phyloP scores from a whole-genome alignment of 1,284 basidiomycete genomes.

The Spongispora temasekensis region DNA sequence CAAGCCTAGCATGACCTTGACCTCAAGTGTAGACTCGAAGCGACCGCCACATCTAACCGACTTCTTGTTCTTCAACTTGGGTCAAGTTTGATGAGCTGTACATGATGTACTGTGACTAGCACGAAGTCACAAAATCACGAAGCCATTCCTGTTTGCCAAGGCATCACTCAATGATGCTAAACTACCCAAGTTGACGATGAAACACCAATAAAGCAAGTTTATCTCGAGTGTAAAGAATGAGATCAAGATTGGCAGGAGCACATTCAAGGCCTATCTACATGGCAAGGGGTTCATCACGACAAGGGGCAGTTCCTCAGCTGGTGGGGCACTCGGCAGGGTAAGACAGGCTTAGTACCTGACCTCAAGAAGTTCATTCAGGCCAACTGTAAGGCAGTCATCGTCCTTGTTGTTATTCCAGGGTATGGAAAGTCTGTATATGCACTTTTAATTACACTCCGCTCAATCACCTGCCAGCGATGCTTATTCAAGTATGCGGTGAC shows the following conservation, averaged over 20 bases:
- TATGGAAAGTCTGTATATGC: too few relatives aligned
- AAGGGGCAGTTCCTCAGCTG: too few relatives aligned
- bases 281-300: too few relatives aligned
- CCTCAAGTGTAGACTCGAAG: conserved; percentile 35
- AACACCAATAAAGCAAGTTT: conserved; percentile 62
- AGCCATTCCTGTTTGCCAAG: conserved; percentile 56
- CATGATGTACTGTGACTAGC: conserved; percentile 97
- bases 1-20: too few relatives aligned
- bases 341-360: too few relatives aligned
- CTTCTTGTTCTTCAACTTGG: conserved; percentile 97
- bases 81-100: conserved; percentile 99
- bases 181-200: conserved; percentile 63
- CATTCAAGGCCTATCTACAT: conserved; percentile 69
- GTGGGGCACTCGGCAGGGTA: too few relatives aligned
- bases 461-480: too few relatives aligned
- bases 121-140: conserved; percentile 86
- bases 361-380: too few relatives aligned
- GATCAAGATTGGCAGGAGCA: conserved; percentile 60
- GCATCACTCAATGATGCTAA: conserved; percentile 32
- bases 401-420: too few relatives aligned
- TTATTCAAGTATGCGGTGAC: too few relatives aligned
- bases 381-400: too few relatives aligned
- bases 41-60: conserved; percentile 74
- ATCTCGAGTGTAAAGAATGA: conserved; percentile 66
- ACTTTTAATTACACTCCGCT: too few relatives aligned